A percentile compares a stretch with the other conserved stretches of the same genome.
Conservation (phyloP, 805 yeast genomes). For the Wickerhamiella vanderwaltii region DNA sequence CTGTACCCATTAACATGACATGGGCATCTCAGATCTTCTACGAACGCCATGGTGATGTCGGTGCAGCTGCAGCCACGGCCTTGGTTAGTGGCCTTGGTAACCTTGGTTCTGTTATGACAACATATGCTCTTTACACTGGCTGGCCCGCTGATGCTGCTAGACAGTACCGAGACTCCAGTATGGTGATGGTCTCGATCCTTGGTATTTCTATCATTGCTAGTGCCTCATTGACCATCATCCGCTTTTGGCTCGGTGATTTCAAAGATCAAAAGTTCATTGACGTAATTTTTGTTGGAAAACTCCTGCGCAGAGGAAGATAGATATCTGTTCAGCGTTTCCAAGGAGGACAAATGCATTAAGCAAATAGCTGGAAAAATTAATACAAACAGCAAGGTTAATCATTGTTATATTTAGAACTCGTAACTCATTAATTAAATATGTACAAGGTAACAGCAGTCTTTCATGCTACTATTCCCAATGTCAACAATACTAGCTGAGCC, state of each 20-base stretch:
- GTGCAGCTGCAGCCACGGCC: constrained; percentile 73
- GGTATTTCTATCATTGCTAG: constrained; percentile 58
- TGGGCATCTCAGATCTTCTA: constrained; percentile 68
- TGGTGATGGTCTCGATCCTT: constrained; percentile 69
- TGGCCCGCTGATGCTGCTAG: constrained; percentile 69
- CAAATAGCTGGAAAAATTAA: neutral
- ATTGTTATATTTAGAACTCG: no score
- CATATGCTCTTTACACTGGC: constrained; percentile 75
- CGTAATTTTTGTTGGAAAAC: constrained; percentile 15
- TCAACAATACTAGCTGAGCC: constrained; percentile 69
- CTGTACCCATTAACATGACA: constrained; percentile 81
- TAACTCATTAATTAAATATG: constrained; percentile 6
- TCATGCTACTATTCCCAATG: constrained; percentile 60
- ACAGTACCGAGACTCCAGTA: constrained; percentile 56
- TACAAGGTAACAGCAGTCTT: neutral
- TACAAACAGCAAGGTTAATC: neutral
- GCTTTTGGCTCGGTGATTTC: constrained; percentile 30
- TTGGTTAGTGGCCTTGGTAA: constrained; percentile 78
- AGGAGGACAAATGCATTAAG: neutral
- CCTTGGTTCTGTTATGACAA: constrained; percentile 72
- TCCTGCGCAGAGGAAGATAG: neutral
- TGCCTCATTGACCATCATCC: constrained; percentile 25
- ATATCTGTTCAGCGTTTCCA: neutral
- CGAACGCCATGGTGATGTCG: constrained; percentile 65
- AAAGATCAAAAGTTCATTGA: constrained; percentile 16